Base-by-base conservation (phyloP, 108 stramenopile species). In the Cyclotella distinguenda region DNA sequence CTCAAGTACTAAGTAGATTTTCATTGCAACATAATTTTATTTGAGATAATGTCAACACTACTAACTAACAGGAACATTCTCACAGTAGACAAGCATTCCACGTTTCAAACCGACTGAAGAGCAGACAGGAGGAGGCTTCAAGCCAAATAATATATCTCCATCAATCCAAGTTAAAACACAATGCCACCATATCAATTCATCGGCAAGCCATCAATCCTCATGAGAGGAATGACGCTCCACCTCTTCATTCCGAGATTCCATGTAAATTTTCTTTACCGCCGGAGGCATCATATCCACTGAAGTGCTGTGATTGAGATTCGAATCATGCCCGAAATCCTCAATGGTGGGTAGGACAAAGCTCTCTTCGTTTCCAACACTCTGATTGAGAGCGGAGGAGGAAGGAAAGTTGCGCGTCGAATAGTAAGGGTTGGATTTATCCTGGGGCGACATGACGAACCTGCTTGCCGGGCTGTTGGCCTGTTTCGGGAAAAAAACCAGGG, bases 311-410 rank as follows among this genome's bases (percentile, higher is more conserved):
- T 55, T 69, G n/a, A n/a, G n/a, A n/a, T n/a, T n/a, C n/a, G n/a
- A n/a, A 4, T 67, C 75, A 2, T 54, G 51, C 16, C 67, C 60
- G 62, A 55, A 77, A 31, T 68, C 75, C 32, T 69, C 67, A 44
- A 77, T 77, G 45, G 66, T 58, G 33, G 75, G 75, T 8, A 77
- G 63, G 43, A 77, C 74, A 63, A 76, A 76, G 54, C 74, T 76
- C 43, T 76, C 74, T 32, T 76, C 74, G 22, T 54, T 60, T 33
- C 69, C 59, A 18, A 38, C 33, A 49, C 74, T 76, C 9, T 68
- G 66, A 52, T 76, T 76, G 54, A 76, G 74, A 15, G 31, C 23
- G 16, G 60, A 62, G 22, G 70, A 18, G 19, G 56, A 34, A 7
- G 53, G 62, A 31, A 42, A 46, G 43, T 48, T 64, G 31, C 51